Evolutionary conservation across 2,329 filamentous ascomycete species (phyloP), one percentile per base, ranked within the genome.

Genomic region (Camillea tinctor): DNA sequence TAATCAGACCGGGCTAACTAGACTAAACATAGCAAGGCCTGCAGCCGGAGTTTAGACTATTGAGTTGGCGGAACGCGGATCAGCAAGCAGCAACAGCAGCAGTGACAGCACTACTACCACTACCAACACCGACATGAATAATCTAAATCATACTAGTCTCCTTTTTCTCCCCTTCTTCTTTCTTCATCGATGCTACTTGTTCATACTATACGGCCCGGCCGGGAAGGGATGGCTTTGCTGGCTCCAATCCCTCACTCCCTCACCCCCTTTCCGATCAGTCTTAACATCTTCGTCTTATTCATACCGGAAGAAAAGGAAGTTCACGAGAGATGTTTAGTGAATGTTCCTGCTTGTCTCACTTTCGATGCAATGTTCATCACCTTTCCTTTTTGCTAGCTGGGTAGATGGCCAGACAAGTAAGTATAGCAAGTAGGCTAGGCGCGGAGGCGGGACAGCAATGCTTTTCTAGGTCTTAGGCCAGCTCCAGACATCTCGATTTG

Each of bases 401-500:
- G 2, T 44, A 44, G 2, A 15, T 44, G 17, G 36, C 36, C 17
- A 44, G 11, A 15, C 2, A 44, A 44, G 36, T n/a, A 5, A 55
- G 30, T 54, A 59, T 19, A 2, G 51, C n/a, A 56, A 19, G 13
- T 44, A 11, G 17, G 36, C 36, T n/a, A n/a, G 36, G 17, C 26
- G 26, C 15, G n/a, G 15, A n/a, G 36, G n/a, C 36, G 36, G 36
- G 22, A 15, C 50, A 22, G 13, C 50, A 11, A 21, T 21, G 17
- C 49, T 20, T 22, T 36, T 61, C 54, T 54, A 30, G 50, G 26
- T 49, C 53, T 67, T 68, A 15, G 80, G 78, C 82, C 82, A 85
- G 63, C 82, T 79, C 74, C 76, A 86, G 22, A 80, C 78, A 23
- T 84, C 83, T 62, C 84, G 77, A 66, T 86, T 79, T 20, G 73